Base-by-base conservation (phyloP, 768 basidiomycete genomes). In the Gautieria morchelliformis region DNA sequence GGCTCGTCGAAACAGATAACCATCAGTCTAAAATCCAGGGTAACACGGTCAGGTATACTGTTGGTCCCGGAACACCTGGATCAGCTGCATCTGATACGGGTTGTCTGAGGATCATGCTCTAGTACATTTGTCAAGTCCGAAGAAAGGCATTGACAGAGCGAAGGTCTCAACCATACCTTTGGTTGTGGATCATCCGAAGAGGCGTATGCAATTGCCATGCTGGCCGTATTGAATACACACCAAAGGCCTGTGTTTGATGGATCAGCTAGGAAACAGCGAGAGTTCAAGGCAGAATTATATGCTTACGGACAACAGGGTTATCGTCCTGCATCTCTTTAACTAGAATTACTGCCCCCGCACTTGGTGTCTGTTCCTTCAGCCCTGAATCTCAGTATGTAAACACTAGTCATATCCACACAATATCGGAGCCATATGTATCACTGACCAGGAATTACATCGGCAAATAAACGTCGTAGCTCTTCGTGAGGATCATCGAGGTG, bases 171-270 rank as follows among this genome's bases (percentile, higher is more conserved):
- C 56, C 65, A 39, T 68, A 85, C 89, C 76, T 81, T 83, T 24
- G 84, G 81, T 61, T 74, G 79, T 17, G 75, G 73, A 53, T 75
- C 69, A 42, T 64, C 63, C 35, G 81, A 75, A 17, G 84, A 82
- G 17, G 79, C 80, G 63, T 84, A 89, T 32, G 78, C 87, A 54
- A 91, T 73, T 0, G 89, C 86, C 87, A 92, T 89, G 66, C 85
- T 87, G 19, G 81, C 74, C 24, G 89, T 84, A 7, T 89, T 91
- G 69, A 91, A 92, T 41, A 82, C 87, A 65, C 89, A 90, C 86
- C 87, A 91, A 39, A 90, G 69, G 35, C 86, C 80, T 32, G 78
- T 87, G 46, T 27, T 47, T 35, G 33, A 5, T 27, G 42, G 10
- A 59, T 32, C 48, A 19, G 41, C 48, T 15, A 2, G 50, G 46